These are phyloP conservation scores for Cucurbita argyrosperma DNA, from an alignment of 306 rosid genomes.

Conservation along the genomic window DNA sequence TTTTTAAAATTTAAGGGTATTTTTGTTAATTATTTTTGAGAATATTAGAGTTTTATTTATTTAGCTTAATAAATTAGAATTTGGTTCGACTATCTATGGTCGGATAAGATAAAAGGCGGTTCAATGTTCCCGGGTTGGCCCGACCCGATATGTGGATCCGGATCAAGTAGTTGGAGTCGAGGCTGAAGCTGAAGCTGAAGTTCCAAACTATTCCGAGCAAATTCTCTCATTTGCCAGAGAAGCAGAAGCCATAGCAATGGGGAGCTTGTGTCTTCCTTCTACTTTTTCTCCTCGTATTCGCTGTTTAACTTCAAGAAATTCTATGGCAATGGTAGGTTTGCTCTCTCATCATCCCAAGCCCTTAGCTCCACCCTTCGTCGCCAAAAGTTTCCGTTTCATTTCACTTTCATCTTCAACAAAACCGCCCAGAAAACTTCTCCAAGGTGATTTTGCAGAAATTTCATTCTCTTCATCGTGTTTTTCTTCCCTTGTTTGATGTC, in stretches of 20 bases:
- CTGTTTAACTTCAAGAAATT: slow-evolving; percentile 15
- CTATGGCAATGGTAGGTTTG: slow-evolving; percentile 31
- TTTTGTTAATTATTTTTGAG: too few species aligned
- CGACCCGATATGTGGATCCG: neutral
- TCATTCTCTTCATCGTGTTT: neutral
- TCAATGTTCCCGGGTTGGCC: neutral
- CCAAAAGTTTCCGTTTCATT: slow-evolving; percentile 22
- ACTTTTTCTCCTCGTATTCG: slow-evolving; percentile 27
- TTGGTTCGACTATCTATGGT: too few species aligned
- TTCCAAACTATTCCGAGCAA: neutral
- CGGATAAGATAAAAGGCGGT: neutral
- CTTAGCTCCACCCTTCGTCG: slow-evolving; percentile 12
- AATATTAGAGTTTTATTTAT: too few species aligned
- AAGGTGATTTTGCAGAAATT: slow-evolving; percentile 30
- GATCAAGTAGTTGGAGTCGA: neutral
- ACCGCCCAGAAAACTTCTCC: slow-evolving; percentile 26
- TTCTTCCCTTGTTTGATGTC: neutral
- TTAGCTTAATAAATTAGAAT: too few species aligned
- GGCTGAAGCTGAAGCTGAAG: neutral
- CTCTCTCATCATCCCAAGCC: slow-evolving; percentile 28
- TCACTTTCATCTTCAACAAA: slow-evolving; percentile 24
- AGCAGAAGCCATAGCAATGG: slow-evolving; percentile 20
- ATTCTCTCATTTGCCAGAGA: neutral
- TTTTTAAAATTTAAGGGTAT: too few species aligned
- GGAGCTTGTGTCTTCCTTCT: slow-evolving; percentile 23